Evolutionary conservation across 169 alveolate species (phyloP).

Genomic region (Amoebophrya sp.): DNA sequence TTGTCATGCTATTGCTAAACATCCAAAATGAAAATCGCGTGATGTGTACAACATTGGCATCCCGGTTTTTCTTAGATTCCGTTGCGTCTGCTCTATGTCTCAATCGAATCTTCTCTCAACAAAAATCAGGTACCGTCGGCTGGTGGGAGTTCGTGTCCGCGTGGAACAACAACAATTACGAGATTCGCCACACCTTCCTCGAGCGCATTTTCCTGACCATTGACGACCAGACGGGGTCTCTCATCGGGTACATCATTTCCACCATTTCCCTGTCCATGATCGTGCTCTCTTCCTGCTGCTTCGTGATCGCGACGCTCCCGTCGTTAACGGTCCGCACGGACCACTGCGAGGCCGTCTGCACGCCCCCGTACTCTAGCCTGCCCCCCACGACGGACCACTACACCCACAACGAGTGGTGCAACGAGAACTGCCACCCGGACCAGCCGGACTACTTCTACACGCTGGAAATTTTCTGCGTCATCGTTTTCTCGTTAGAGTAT

Average conservation of each 20-base stretch:
- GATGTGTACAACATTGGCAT: too few species aligned
- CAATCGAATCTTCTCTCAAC: too few species aligned
- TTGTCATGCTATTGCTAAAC: too few species aligned
- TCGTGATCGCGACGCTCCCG: not conserved
- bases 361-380: too few species aligned
- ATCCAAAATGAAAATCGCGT: too few species aligned
- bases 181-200: not conserved
- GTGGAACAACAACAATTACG: not conserved
- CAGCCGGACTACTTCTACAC: not conserved
- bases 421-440: not conserved
- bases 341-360: too few species aligned
- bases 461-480: not conserved
- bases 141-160: not conserved
- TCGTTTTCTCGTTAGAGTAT: not conserved
- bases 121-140: not conserved
- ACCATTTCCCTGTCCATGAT: not conserved
- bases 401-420: not conserved
- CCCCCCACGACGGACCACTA: not conserved
- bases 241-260: not conserved
- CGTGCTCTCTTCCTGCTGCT: not conserved
- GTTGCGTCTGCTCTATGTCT: too few species aligned
- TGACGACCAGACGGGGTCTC: not conserved
- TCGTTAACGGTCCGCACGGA: not conserved
- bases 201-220: not conserved
- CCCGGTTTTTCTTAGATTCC: too few species aligned